Percentiles rank a stretch among this genome's conserved stretches.
These are phyloP conservation scores for Endotrypanum monterogeii DNA, from an alignment of 208 protist species.

Conservation along the genomic window DNA sequence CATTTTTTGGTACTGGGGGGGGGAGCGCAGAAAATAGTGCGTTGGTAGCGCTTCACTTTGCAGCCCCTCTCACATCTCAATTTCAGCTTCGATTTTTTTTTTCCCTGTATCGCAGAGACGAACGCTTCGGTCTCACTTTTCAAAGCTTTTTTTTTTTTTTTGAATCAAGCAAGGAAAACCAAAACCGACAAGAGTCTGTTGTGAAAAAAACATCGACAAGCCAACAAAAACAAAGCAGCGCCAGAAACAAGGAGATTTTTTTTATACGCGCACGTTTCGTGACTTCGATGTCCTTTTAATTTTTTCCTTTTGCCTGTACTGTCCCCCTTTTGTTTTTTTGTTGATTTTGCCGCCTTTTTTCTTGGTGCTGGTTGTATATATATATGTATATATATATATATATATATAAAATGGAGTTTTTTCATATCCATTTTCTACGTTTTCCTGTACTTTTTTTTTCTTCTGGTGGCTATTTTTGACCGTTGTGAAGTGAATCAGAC, in stretches of 20 bases:
- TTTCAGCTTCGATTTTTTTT: constrained; percentile 4
- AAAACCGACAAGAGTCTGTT: too few species aligned
- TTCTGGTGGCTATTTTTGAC: not conserved
- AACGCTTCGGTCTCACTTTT: not conserved
- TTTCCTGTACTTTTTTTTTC: constrained; percentile 5
- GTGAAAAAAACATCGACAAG: not conserved
- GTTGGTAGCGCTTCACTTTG: not conserved
- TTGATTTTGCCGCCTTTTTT: not conserved
- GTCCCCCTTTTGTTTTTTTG: not conserved
- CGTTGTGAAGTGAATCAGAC: not conserved
- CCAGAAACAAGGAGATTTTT: not conserved
- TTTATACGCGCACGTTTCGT: not conserved
- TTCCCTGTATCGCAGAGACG: constrained; percentile 8
- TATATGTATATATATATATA: too few species aligned
- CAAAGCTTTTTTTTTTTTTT: constrained; percentile 2
- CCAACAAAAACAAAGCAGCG: not conserved
- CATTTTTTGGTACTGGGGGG: not conserved
- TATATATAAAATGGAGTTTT: not conserved
- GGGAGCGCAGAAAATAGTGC: not conserved
- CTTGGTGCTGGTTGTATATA: too few species aligned
- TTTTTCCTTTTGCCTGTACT: not conserved
- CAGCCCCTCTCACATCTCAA: not conserved
- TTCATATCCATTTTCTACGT: not conserved
- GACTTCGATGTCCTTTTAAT: not conserved
- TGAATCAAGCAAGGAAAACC: not conserved